These are phyloP conservation scores for Anacardium occidentale DNA, from an alignment of 345 rosid genomes.

Conservation along the genomic window DNA sequence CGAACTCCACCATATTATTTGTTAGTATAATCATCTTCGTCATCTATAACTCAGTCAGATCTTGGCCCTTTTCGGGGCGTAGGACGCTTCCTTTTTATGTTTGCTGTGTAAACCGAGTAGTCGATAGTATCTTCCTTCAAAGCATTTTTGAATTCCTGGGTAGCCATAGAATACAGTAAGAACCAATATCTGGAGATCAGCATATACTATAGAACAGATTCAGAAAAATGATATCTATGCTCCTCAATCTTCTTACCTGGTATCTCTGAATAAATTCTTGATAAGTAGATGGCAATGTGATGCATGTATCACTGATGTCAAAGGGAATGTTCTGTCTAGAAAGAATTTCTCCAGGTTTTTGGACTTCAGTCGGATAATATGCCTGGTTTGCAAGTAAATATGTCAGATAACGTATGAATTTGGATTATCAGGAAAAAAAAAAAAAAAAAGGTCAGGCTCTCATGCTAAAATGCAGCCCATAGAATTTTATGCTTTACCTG, in stretches of 20 bases:
- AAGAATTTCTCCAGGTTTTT: slow-evolving; percentile 73
- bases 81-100: slow-evolving; percentile 78
- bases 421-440: background rate
- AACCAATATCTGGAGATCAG: background rate
- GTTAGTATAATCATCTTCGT: slow-evolving; percentile 56
- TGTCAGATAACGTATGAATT: background rate
- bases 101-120: slow-evolving; percentile 75
- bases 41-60: slow-evolving; percentile 35
- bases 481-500: slow-evolving; percentile 48
- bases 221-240: background rate
- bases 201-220: background rate
- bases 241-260: slow-evolving; percentile 49
- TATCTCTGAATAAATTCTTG: slow-evolving; percentile 71
- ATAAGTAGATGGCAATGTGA: slow-evolving; percentile 54
- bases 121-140: slow-evolving; percentile 84
- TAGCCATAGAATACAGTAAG: slow-evolving; percentile 2
- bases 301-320: slow-evolving; percentile 53
- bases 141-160: slow-evolving; percentile 84
- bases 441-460: no score
- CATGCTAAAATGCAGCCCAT: no score
- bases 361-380: slow-evolving; percentile 78
- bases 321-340: slow-evolving; percentile 72
- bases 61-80: slow-evolving; percentile 46
- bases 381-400: slow-evolving; percentile 43
- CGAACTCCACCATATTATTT: slow-evolving; percentile 49